Percentiles rank a stretch among this genome's conserved stretches.
phyloP scores from a whole-genome alignment of 169 alveolate species.

The Plasmodium sp. region DNA sequence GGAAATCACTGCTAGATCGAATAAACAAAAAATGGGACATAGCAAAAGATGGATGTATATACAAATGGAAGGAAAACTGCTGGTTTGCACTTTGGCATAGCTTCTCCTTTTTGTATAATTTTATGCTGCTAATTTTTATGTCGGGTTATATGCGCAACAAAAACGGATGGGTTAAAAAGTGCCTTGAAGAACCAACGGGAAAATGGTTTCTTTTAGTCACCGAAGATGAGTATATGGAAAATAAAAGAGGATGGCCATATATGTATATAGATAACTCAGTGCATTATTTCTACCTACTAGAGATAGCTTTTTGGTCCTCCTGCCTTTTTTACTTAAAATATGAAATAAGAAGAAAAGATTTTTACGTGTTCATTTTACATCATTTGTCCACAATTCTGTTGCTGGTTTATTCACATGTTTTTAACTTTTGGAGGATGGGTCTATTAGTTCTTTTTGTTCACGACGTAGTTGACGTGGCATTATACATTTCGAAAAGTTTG shows the following conservation, averaged over 20 bases:
- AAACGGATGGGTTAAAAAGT: conserved; percentile 68
- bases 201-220: conserved; percentile 74
- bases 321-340: conserved; percentile 71
- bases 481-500: conserved; percentile 76
- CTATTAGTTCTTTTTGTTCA: conserved; percentile 75
- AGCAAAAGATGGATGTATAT: conserved; percentile 25
- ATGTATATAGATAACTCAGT: conserved; percentile 45
- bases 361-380: conserved; percentile 42
- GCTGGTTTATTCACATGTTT: conserved; percentile 27
- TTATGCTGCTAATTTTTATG: conserved; percentile 33
- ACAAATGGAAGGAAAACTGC: conserved; percentile 74
- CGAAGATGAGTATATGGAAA: conserved; percentile 67
- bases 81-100: conserved; percentile 74
- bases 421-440: conserved; percentile 71
- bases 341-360: conserved; percentile 74
- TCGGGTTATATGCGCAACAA: conserved; percentile 50
- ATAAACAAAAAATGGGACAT: conserved; percentile 49
- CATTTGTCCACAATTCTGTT: conserved; percentile 47
- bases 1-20: conserved; percentile 17
- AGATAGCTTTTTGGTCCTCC: conserved; percentile 59
- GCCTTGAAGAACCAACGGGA: conserved; percentile 60
- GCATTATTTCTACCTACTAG: conserved; percentile 45
- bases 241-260: conserved; percentile 77
- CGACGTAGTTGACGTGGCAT: conserved; percentile 84
- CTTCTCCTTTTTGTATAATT: conserved; percentile 47